Evolutionary conservation across 2,329 filamentous ascomycete genomes (phyloP).

Genomic region (Neofusicoccum ribis): DNA sequence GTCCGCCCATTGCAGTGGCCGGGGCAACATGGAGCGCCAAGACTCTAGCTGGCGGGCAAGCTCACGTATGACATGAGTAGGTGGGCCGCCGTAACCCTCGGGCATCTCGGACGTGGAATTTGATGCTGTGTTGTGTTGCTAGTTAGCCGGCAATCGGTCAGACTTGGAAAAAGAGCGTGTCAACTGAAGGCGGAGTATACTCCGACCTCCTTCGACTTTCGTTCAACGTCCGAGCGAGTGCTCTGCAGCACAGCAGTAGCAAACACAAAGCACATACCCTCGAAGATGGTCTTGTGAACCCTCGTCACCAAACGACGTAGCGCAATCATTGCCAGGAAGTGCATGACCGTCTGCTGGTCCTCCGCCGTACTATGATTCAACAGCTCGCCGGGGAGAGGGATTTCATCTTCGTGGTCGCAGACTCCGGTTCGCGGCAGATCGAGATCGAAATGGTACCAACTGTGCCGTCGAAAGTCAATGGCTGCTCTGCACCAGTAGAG

Average conservation of each 20-base stretch:
- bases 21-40: slow-evolving; percentile 59
- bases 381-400: slow-evolving; percentile 58
- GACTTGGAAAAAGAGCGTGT: neutral
- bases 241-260: neutral
- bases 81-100: slow-evolving; percentile 40
- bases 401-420: slow-evolving; percentile 52
- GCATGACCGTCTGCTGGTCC: slow-evolving; percentile 53
- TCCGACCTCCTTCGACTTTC: slow-evolving; percentile 12
- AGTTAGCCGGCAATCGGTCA: slow-evolving; percentile 11
- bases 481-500: too few relatives aligned
- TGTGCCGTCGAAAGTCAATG: slow-evolving; percentile 29
- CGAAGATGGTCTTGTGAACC: slow-evolving; percentile 54
- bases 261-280: slow-evolving; percentile 45
- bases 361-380: slow-evolving; percentile 40
- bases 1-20: slow-evolving; percentile 59
- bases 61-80: slow-evolving; percentile 49
- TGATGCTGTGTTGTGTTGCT: slow-evolving; percentile 10
- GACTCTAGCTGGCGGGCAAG: slow-evolving; percentile 57
- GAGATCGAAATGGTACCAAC: slow-evolving; percentile 59
- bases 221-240: neutral
- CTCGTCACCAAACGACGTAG: slow-evolving; percentile 55
- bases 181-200: slow-evolving; percentile 18
- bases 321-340: slow-evolving; percentile 62
- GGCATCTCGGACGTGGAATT: slow-evolving; percentile 19
- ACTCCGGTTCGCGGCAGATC: slow-evolving; percentile 59